Evolutionary conservation across 1,284 basidiomycete genomes (phyloP), one percentile per base, ranked within the genome.

Genomic region (Leucoagaricus sp.): DNA sequence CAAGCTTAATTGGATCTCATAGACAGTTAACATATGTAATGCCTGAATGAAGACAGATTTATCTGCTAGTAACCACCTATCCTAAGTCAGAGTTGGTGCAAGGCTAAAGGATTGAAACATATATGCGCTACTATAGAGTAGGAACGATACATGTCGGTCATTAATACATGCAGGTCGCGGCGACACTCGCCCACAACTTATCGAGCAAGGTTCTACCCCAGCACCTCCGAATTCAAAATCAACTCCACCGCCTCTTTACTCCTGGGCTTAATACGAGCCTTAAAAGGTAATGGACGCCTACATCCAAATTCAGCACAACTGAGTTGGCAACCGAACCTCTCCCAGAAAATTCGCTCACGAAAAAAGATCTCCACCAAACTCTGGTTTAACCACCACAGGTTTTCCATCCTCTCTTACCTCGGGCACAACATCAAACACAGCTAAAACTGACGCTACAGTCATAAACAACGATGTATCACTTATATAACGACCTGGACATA

Each of bases 201-300:
- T n/a, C 31, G 26, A 47, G 28, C 28, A 28, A 47, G 23, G 45
- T 4, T 15, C 12, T 9, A 10, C 13, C 21, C 13, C 45, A 21
- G 8, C 41, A 44, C 7, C 17, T 19, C 23, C 23, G n/a, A 44
- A 10, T 17, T 25, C 8, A 8, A 8, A 8, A 29, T 26, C 25
- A 49, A 10, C 23, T 31, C 34, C 17, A 9, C 41, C 17, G 17
- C 41, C 13, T 42, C 23, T 10, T 9, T 25, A 41, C 42, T 58
- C 50, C 67, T 23, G 84, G 69, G 26, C 84, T 72, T 57, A 40
- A 55, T 41, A 23, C 9, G 6, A 15, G 45, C 53, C n/a, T 55
- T 4, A 26, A 55, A 55, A 10, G 53, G 45, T 4, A 48, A 6
- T 21, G 53, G 53, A 48, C 48, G 42, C 15, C 53, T 55, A 21